Evolutionary conservation across 176 grass and related monocot genomes (phyloP), one percentile per base, ranked within the genome.

Genomic region (Alopecurus myosuroides): DNA sequence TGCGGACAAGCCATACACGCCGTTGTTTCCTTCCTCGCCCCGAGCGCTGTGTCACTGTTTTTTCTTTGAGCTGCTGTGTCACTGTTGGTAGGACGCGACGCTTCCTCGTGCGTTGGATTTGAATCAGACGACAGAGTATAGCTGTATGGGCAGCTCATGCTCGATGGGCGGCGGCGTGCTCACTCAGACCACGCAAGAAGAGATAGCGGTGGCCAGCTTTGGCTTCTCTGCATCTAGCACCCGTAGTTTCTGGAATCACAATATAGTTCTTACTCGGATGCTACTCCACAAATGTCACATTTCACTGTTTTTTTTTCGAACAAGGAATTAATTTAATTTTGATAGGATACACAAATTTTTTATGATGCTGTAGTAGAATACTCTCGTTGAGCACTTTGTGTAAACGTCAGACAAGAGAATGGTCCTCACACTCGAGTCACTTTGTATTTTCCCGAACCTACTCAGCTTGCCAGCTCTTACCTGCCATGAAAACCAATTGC

Each of bases 251-350:
- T 6, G 0, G 6, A 40, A 55, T 76, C 29, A 1, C 1, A 7
- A 0, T 23, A 7, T 23, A 3, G 46, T 44, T 22, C 46, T 87
- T 82, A 28, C 70, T 82, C 81, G 78, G 55, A 87, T 87, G 46
- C 35, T 76, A 76, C 85, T 81, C 69, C 6, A 62, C 6, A 42
- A 1, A 44, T 8, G 25, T 12, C 29, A 26, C 15, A 40, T 40
- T 65, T 13, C 31, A 36, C 30, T 22, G 7, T 20, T 70, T 11
- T 44, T 25, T 13, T 6, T 7, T 7, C 3, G 6, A 40, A 39
- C n/a, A 70, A 19, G 29, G 45, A 15, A 15, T 11, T 46, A 4
- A 15, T 46, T 46, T 15, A 46, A 46, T 13, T 46, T 46, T 46
- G 45, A 46, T 46, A 4, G 45, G 45, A 15, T 11, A 46, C 45